Evolutionary conservation across 169 alveolate genomes (phyloP).

Genomic region (Ichthyophthirius multifiliis): DNA sequence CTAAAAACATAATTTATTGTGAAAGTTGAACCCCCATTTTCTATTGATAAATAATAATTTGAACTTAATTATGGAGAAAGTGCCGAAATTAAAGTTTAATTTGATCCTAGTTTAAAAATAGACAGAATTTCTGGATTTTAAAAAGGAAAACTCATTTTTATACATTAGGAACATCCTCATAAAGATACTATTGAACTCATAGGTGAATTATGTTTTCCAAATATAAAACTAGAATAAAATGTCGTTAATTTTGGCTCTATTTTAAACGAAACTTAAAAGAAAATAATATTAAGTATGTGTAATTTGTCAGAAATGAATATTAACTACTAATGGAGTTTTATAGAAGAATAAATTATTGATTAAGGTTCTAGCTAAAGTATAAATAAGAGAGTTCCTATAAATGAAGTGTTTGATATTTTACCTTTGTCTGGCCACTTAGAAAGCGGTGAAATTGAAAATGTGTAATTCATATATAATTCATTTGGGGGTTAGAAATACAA

Average conservation of each 20-base stretch:
- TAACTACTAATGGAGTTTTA: constrained; percentile 89
- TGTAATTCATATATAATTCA: constrained; percentile 87
- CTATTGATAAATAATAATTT: constrained; percentile 69
- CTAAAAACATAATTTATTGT: constrained; percentile 81
- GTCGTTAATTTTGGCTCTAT: constrained; percentile 91
- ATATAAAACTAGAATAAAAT: constrained; percentile 74
- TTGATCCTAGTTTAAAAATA: constrained; percentile 77
- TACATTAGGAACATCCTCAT: constrained; percentile 91
- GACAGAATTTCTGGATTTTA: constrained; percentile 68
- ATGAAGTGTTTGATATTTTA: constrained; percentile 90
- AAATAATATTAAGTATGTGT: constrained; percentile 80
- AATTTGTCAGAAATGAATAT: constrained; percentile 84
- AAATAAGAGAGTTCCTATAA: constrained; percentile 59
- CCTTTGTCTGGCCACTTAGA: constrained; percentile 90
- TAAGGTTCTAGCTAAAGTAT: constrained; percentile 12
- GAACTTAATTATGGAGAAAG: constrained; percentile 77
- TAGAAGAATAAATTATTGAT: constrained; percentile 75
- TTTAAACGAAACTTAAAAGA: constrained; percentile 88
- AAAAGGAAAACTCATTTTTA: constrained; percentile 72
- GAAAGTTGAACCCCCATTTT: constrained; percentile 85
- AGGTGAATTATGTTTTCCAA: constrained; percentile 92
- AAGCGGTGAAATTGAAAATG: constrained; percentile 87
- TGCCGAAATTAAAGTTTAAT: constrained; percentile 78
- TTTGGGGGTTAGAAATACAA: constrained; percentile 83
- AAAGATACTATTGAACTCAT: constrained; percentile 86